Evolutionary conservation across 176 grass and related monocot species (phyloP), one percentile per base, ranked within the genome.

Genomic region (Avena eriantha): DNA sequence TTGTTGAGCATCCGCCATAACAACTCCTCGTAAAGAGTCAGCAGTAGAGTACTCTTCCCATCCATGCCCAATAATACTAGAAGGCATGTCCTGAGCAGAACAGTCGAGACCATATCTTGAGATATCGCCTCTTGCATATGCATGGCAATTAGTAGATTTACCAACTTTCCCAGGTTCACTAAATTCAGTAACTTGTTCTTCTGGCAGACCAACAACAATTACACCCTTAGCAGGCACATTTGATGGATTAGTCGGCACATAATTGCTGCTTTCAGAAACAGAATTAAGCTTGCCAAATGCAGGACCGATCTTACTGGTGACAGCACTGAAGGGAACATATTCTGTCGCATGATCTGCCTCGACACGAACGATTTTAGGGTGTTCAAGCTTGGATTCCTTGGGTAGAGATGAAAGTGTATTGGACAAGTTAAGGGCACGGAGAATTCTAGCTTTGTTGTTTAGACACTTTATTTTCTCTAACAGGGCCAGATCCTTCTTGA

Each of bases 391-490:
- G 78, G 90, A 90, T 80, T 93, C 63, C 67, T 46, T 88, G 61
- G 15, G 72, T 75, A 51, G 45, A 51, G 35, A 46, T 80, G 78
- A 61, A 45, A 31, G 66, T 87, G 73, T 60, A 71, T 65, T 39
- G 85, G 65, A 67, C 58, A 83, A 61, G 51, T 65, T 88, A 46
- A 49, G 60, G 61, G 73, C 72, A 81, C 82, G 18, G 69, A 82
- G 53, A 57, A 69, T 84, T 80, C 91, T 88, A 87, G 89, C 87
- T 95, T 97, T 97, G 81, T 79, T 91, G 77, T 97, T 95, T 86
- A 93, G 76, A 65, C 68, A 90, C 72, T 86, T 92, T 82, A 97
- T 93, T 82, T 97, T 97, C 79, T 97, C 85, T 61, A 95, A 88
- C 36, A 97, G 41, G 41, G 64, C 48, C 57, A 86, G 17, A 81